A percentile compares a stretch with the other conserved stretches of the same genome.
Evolutionary conservation across 495 filamentous ascomycete species (phyloP).

Genomic region (Cercophora samala): DNA sequence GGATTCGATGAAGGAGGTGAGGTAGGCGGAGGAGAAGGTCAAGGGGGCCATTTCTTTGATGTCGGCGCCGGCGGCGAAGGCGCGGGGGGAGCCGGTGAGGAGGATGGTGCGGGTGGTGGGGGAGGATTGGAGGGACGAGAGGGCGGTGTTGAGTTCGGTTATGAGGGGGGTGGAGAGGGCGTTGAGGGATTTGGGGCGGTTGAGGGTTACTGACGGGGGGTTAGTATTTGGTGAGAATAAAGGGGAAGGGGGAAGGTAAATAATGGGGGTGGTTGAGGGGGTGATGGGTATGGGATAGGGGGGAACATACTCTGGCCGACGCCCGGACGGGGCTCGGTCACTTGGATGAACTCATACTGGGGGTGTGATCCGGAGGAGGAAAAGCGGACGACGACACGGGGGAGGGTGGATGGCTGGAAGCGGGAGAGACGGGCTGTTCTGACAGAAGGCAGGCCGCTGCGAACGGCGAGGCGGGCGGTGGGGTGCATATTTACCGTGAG

Average conservation of each 20-base stretch:
- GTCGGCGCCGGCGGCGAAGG: conserved; percentile 95
- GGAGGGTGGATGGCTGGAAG: conserved; percentile 47
- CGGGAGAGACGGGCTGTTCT: conserved; percentile 35
- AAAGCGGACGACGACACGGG: conserved; percentile 41
- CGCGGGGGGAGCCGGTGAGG: conserved; percentile 80
- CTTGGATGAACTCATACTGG: conserved; percentile 75
- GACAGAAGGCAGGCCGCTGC: conserved; percentile 31
- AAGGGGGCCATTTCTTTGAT: conserved; percentile 98
- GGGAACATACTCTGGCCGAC: conserved; percentile 74
- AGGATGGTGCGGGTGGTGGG: conserved; percentile 70
- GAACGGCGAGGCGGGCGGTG: conserved; percentile 47
- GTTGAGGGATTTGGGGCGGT: conserved; percentile 92
- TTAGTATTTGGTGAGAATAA: conserved; percentile 3
- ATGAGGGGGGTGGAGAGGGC: conserved; percentile 87
- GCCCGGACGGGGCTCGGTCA: conserved; percentile 77
- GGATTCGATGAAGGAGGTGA: conserved; percentile 81
- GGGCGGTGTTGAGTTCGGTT: conserved; percentile 79
- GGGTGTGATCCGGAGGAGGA: conserved; percentile 56
- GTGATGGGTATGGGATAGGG: not conserved
- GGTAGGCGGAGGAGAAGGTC: conserved; percentile 82
- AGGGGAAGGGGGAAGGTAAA: not conserved
- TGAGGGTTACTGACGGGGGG: conserved; percentile 70
- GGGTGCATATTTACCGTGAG: not conserved
- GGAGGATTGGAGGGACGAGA: conserved; percentile 67
- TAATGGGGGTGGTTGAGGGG: not conserved